Evolutionary conservation across 495 filamentous ascomycete genomes (phyloP), one percentile per base, ranked within the genome.

Genomic region (Annulohypoxylon bovei): DNA sequence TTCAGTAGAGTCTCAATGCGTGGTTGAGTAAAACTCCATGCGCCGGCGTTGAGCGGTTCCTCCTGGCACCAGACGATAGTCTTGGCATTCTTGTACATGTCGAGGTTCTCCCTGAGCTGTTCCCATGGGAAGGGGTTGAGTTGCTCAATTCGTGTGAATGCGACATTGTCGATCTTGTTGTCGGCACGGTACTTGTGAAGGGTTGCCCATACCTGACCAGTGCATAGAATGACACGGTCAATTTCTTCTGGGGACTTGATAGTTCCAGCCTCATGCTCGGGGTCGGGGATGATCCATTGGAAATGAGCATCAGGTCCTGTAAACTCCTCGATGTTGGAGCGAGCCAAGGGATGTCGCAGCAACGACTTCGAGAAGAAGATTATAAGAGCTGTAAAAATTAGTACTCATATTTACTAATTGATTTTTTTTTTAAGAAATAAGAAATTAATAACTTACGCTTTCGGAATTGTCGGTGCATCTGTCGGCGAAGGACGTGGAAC

Each of bases 41-140:
- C 91, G 76, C 95, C 95, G 14, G 95, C 95, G 77, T 99, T 99
- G 58, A 99, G 87, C 33, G 95, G 95, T 83, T 99, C 95, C 82
- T 99, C 95, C 83, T 99, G 95, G 64, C 85, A 87, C 93, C 93
- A 99, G 63, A 98, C 92, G 65, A 99, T 95, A 67, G 93, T 92
- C 85, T 97, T 91, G 76, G 95, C 93, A 78, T 98, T 98, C 79
- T 94, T 91, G 83, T 99, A 99, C 82, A 81, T 87, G 83, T 99
- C 94, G 30, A 99, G 85, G 85, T 98, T 98, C 78, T 98, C 94
- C 81, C 90, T 90, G 46, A 99, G 88, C 83, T 95, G 92, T 71
- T 92, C 90, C 95, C 95, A 99, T 4, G 95, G 95, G 93, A 99
- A 99, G 74, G 95, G 95, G 82, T 98, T 91, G 28, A 99, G 88